Evolutionary conservation across 371 early-diverging fungal genomes (phyloP), one percentile per base, ranked within the genome.

Genomic region (Syncephalastrum monosporum): DNA sequence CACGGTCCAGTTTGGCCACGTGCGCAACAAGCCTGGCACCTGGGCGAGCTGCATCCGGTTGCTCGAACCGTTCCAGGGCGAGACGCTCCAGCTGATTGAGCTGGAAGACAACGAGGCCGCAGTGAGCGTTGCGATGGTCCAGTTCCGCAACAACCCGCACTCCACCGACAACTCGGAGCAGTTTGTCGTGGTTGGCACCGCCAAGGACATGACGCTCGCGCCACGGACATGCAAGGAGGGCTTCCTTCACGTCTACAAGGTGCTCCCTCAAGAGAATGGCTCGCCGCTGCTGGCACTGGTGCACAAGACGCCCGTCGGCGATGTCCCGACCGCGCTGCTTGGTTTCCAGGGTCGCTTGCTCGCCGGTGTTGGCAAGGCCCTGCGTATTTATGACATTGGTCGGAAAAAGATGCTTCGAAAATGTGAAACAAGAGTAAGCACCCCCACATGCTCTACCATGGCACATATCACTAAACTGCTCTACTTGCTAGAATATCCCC

Each of bases 321-420:
- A 88, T 41, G 81, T 92, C 7, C 96, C 97, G 5, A 77, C 85
- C 53, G 93, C 94, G 0, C 57, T 99, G 33, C 69, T 88, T 33
- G 75, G 85, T 21, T 98, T 98, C 86, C 91, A 92, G 70, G 97
- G 96, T 5, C 81, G 90, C 19, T 71, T 97, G 47, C 67, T 95
- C 45, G 98, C 92, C 5, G 97, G 94, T 24, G 81, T 94, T 54
- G 97, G 97, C 19, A 86, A 87, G 64, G 77, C 83, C 0, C 77
- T 99, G 15, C 84, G 96, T 17, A 87, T 98, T 47, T 99, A 96
- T 64, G 98, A 94, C 59, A 60, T 95, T 14, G 99, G 99, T 24
- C 90, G 89, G 67, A 88, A 89, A 72, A 91, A 91, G 74, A 71
- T 99, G 73, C 81, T 99, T 41, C 77, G 91, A 52, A 97, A 97